Evolutionary conservation across 352 stramenopile species (phyloP).

Genomic region (Phytophthora litchii): DNA sequence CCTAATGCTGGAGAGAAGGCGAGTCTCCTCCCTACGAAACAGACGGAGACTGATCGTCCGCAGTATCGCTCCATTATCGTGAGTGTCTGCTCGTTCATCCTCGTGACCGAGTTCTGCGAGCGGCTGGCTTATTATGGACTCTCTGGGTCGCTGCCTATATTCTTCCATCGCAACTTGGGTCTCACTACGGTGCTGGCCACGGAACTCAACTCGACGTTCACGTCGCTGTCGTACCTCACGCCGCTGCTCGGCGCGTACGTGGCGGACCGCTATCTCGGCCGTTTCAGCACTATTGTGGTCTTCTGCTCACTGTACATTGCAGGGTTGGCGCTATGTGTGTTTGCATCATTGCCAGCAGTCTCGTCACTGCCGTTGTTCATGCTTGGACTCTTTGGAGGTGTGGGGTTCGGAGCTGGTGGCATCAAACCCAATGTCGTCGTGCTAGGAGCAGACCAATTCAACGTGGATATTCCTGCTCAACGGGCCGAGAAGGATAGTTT

Average conservation of each 20-base stretch:
- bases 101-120: constrained; percentile 89
- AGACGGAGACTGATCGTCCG: neutral
- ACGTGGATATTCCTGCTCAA: constrained; percentile 71
- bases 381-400: constrained; percentile 81
- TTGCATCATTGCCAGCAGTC: constrained; percentile 58
- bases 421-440: constrained; percentile 85
- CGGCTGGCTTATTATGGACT: constrained; percentile 84
- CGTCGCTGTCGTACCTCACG: constrained; percentile 86
- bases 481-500: constrained; percentile 87
- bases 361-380: constrained; percentile 78
- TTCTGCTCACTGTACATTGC: constrained; percentile 80
- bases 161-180: constrained; percentile 87
- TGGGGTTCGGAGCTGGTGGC: constrained; percentile 70
- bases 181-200: constrained; percentile 82
- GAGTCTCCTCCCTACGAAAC: constrained; percentile 35
- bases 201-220: constrained; percentile 88
- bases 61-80: constrained; percentile 80
- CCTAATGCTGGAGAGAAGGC: constrained; percentile 16
- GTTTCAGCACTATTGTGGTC: constrained; percentile 78
- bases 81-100: constrained; percentile 88
- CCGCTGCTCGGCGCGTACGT: constrained; percentile 84
- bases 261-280: constrained; percentile 77
- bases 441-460: constrained; percentile 83
- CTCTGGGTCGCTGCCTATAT: constrained; percentile 84
- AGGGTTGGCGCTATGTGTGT: constrained; percentile 72